phyloP scores from a whole-genome alignment of 2,329 filamentous ascomycete species.

The Waltergamsia citrina region DNA sequence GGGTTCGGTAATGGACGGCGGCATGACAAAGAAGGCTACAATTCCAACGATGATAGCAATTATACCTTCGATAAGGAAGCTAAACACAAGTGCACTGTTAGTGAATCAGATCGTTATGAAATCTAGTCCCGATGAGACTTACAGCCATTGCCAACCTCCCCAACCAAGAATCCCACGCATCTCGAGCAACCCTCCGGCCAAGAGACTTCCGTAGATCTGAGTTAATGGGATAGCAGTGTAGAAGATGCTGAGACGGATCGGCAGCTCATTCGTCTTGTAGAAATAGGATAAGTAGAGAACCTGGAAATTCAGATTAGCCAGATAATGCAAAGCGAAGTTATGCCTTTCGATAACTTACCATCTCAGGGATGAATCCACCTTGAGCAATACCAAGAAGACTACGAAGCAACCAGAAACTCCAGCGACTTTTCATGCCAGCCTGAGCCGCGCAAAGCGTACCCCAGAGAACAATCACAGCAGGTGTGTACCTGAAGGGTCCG shows the following conservation, averaged over 20 bases:
- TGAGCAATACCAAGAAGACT: constrained; percentile 11
- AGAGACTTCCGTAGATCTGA: constrained; percentile 12
- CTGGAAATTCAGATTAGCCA: constrained; percentile 8
- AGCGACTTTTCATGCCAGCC: no score
- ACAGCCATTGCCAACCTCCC: constrained; percentile 19
- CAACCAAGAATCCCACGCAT: constrained; percentile 13
- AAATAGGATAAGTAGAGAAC: constrained; percentile 15
- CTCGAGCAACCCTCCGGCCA: constrained; percentile 15
- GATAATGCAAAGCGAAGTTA: background rate
- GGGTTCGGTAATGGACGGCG: no score
- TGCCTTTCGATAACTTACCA: background rate
- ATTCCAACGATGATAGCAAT: constrained; percentile 11
- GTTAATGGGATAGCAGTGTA: constrained; percentile 13
- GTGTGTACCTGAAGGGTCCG: constrained; percentile 51
- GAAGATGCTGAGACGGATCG: constrained; percentile 14
- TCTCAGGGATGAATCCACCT: constrained; percentile 35
- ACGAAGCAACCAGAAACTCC: no score
- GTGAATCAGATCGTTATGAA: no score
- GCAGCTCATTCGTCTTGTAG: constrained; percentile 15
- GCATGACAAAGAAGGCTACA: constrained; percentile 19
- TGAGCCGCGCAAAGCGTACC: constrained; percentile 33
- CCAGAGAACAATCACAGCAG: constrained; percentile 47
- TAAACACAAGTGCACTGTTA: no score
- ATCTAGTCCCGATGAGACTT: background rate
- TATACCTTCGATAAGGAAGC: constrained; percentile 9